Evolutionary conservation across 495 filamentous ascomycete species (phyloP).

Genomic region (Alectoria sarmentosa): DNA sequence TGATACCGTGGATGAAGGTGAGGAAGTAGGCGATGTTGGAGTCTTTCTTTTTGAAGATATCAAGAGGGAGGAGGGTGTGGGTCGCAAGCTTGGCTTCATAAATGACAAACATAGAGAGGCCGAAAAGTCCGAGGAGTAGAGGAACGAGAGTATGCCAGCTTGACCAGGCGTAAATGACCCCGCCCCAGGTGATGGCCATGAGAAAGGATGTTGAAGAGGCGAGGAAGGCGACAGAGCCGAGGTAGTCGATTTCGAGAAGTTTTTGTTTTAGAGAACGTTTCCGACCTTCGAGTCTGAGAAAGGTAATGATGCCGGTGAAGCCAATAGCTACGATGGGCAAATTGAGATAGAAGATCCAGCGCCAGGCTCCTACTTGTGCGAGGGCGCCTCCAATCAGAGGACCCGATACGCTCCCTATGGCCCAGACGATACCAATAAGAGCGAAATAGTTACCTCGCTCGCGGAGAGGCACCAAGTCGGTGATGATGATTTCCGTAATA

Average conservation of each 20-base stretch:
- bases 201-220: constrained; percentile 39
- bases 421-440: constrained; percentile 34
- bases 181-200: constrained; percentile 45
- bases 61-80: constrained; percentile 38
- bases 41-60: constrained; percentile 39
- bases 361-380: constrained; percentile 11
- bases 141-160: constrained; percentile 49
- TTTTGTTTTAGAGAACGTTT: constrained; percentile 28
- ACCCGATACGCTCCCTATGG: constrained; percentile 14
- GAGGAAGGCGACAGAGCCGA: constrained; percentile 44
- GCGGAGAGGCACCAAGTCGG: constrained; percentile 31
- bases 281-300: constrained; percentile 19
- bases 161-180: constrained; percentile 42
- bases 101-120: constrained; percentile 37
- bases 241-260: constrained; percentile 43
- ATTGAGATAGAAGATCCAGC: constrained; percentile 24
- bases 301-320: constrained; percentile 17
- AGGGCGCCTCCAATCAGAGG: constrained; percentile 17
- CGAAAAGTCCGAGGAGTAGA: constrained; percentile 44
- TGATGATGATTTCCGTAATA: constrained; percentile 32
- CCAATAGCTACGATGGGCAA: constrained; percentile 23
- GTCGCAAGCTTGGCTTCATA: constrained; percentile 41
- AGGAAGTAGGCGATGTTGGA: constrained; percentile 35
- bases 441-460: constrained; percentile 32
- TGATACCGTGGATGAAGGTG: constrained; percentile 44